Percentiles rank a stretch among this genome's conserved stretches.
Conservation (phyloP, 1,139 yeast species). For the Kurtzmaniella quercitrusa region DNA sequence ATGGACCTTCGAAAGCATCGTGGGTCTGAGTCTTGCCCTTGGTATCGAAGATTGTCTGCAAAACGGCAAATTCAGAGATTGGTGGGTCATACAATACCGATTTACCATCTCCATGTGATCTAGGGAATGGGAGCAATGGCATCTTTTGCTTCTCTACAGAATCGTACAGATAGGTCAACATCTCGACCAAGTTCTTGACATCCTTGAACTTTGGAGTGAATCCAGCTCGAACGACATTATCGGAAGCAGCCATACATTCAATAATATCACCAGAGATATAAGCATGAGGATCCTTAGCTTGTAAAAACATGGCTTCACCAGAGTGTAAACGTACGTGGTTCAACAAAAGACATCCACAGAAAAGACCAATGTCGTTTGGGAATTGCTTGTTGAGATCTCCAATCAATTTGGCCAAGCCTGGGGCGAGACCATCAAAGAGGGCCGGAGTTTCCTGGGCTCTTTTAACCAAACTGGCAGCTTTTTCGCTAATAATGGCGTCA, state of each 20-base stretch:
- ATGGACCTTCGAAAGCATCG: constrained; percentile 76
- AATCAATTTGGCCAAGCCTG: constrained; percentile 65
- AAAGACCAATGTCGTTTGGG: constrained; percentile 89
- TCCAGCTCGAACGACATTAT: constrained; percentile 96
- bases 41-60: constrained; percentile 60
- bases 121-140: constrained; percentile 60
- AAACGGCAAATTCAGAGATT: constrained; percentile 89
- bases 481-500: constrained; percentile 46
- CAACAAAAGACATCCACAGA: constrained; percentile 90
- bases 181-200: constrained; percentile 79
- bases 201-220: constrained; percentile 98
- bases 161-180: constrained; percentile 87
- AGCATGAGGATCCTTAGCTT: constrained; percentile 98
- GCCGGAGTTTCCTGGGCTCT: constrained; percentile 56
- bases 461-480: constrained; percentile 58
- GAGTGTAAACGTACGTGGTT: constrained; percentile 78
- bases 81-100: constrained; percentile 88
- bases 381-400: constrained; percentile 79
- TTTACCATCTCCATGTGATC: constrained; percentile 63
- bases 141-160: constrained; percentile 91
- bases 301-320: constrained; percentile 97
- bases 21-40: constrained; percentile 44
- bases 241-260: constrained; percentile 99
- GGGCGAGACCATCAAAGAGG: constrained; percentile 36
- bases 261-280: constrained; percentile 95